Conservation (phyloP, 2,329 filamentous ascomycete genomes). For the Aureobasidium namibiae region DNA sequence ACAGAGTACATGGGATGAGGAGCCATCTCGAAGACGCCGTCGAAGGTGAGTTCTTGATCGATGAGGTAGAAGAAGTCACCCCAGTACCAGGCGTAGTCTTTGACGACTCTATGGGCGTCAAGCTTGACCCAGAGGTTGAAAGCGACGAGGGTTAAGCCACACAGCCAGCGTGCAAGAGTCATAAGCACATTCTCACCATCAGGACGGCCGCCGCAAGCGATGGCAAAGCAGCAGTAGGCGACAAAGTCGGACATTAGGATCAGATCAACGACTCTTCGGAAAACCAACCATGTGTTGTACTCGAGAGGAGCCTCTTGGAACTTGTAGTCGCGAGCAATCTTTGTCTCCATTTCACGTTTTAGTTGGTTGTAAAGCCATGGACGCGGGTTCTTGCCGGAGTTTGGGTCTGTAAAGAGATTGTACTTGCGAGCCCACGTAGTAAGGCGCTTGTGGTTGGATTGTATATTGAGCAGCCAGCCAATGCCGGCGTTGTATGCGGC, state of each 20-base stretch:
- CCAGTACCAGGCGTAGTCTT: conserved; percentile 99
- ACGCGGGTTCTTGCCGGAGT: conserved; percentile 71
- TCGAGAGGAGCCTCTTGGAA: conserved; percentile 91
- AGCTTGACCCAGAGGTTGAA: conserved; percentile 99
- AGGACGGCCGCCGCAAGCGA: conserved; percentile 74
- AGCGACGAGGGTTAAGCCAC: conserved; percentile 69
- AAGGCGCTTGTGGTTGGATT: conserved; percentile 81
- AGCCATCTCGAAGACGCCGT: conserved; percentile 98
- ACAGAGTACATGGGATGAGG: conserved; percentile 99
- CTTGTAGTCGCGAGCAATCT: conserved; percentile 87
- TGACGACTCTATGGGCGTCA: conserved; percentile 93
- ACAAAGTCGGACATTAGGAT: conserved; percentile 99
- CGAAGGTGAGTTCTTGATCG: conserved; percentile 94
- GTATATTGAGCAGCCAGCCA: conserved; percentile 76
- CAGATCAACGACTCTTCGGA: conserved; percentile 88
- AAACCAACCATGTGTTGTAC: conserved; percentile 98
- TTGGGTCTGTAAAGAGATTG: conserved; percentile 76
- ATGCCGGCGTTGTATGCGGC: conserved; percentile 90
- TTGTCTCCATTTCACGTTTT: conserved; percentile 85
- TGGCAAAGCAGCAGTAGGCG: conserved; percentile 91
- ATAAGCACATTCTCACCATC: conserved; percentile 61
- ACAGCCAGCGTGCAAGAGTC: conserved; percentile 65
- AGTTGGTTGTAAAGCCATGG: conserved; percentile 76
- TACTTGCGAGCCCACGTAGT: conserved; percentile 81
- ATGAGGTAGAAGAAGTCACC: conserved; percentile 98